Percentiles rank a stretch among this genome's conserved stretches.
phyloP scores from a whole-genome alignment of 2,329 filamentous ascomycete species.

The Escovopsis sp. region DNA sequence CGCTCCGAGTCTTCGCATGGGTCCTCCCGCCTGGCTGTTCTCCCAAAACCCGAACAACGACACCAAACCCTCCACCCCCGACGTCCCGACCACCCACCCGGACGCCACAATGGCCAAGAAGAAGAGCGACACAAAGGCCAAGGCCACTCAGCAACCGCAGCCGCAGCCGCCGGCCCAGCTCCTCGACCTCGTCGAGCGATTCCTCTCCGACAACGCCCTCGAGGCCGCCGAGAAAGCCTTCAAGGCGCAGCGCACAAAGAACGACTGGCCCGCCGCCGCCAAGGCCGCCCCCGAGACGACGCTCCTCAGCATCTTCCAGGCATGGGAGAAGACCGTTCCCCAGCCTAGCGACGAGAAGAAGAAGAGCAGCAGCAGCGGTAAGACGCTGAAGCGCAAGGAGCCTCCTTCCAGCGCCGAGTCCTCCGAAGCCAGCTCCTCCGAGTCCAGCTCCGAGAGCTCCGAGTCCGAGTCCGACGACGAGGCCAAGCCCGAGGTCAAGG shows the following conservation, averaged over 20 bases:
- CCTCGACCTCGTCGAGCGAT: conserved; percentile 50
- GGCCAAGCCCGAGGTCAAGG: background rate
- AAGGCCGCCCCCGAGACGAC: conserved; percentile 14
- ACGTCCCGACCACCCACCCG: conserved; percentile 7
- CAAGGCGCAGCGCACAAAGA: conserved; percentile 44
- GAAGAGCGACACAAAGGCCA: conserved; percentile 11
- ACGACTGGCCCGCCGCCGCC: conserved; percentile 28
- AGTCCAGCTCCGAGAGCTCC: conserved; percentile 23
- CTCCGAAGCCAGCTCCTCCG: conserved; percentile 19
- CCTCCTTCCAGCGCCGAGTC: conserved; percentile 16
- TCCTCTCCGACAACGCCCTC: conserved; percentile 54
- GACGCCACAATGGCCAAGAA: conserved; percentile 22
- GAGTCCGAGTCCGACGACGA: conserved; percentile 20
- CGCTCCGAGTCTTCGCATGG: background rate
- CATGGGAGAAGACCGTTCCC: conserved; percentile 28
- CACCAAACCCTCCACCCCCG: conserved; percentile 4
- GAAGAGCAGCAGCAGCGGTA: conserved; percentile 10
- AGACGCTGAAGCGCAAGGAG: conserved; percentile 28
- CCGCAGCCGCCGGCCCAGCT: conserved; percentile 40
- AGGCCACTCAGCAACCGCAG: conserved; percentile 4
- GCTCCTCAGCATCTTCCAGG: conserved; percentile 35
- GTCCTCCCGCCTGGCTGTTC: conserved; percentile 29
- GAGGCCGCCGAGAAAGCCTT: conserved; percentile 46
- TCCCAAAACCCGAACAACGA: conserved; percentile 22
- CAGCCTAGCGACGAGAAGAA: conserved; percentile 18